A percentile compares a stretch with the other conserved stretches of the same genome.
Conservation (phyloP, 2,329 filamentous ascomycete species). For the Biscogniauxia sp. region DNA sequence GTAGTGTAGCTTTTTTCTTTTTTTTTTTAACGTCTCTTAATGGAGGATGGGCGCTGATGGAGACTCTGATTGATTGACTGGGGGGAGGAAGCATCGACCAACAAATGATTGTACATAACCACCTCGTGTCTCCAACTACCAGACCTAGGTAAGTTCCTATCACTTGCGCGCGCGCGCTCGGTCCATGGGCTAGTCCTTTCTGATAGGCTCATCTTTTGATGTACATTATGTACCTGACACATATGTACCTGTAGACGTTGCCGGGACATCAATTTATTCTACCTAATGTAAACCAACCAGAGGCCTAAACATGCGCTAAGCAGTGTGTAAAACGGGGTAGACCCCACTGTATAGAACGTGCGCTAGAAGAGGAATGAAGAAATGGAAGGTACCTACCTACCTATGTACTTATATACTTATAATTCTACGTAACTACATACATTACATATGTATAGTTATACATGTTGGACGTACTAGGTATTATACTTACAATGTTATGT, state of each 20-base stretch:
- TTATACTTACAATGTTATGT: too few relatives aligned
- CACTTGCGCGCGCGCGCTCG: neutral
- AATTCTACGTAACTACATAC: too few relatives aligned
- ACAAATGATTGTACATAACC: too few relatives aligned
- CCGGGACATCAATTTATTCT: neutral
- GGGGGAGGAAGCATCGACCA: too few relatives aligned
- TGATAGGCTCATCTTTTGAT: neutral
- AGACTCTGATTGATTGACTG: neutral
- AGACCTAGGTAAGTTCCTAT: too few relatives aligned
- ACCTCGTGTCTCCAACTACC: too few relatives aligned
- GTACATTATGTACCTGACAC: neutral
- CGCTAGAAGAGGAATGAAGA: too few relatives aligned
- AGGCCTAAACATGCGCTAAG: neutral
- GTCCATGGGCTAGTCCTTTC: neutral
- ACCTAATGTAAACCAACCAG: neutral
- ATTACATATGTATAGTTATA: too few relatives aligned
- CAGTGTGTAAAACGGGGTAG: neutral
- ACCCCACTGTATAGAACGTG: neutral
- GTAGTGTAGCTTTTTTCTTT: neutral
- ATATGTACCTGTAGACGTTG: neutral
- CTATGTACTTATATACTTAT: too few relatives aligned
- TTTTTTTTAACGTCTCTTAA: neutral
- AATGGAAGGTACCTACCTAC: too few relatives aligned
- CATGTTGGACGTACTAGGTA: too few relatives aligned
- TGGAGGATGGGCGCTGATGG: neutral